These are phyloP conservation scores for Termitomyces sp. DNA, from an alignment of 768 basidiomycete genomes.

Conservation along the genomic window DNA sequence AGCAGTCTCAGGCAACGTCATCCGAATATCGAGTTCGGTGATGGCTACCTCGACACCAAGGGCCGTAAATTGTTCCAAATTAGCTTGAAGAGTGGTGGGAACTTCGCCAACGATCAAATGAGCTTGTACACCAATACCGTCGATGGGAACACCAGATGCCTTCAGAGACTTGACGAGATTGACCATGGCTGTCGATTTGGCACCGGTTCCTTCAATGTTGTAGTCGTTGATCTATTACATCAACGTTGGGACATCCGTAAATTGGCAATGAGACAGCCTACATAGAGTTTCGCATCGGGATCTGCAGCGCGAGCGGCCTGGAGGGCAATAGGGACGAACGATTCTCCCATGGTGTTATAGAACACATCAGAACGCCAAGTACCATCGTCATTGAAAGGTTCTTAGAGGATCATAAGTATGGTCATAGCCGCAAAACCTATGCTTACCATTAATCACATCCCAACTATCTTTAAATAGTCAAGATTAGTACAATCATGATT, in stretches of 20 bases:
- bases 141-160: conserved; percentile 42
- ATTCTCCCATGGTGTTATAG: conserved; percentile 41
- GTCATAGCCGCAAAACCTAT: neutral
- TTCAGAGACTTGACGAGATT: conserved; percentile 46
- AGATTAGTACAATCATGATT: neutral
- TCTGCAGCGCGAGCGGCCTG: conserved; percentile 48
- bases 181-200: conserved; percentile 51
- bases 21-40: conserved; percentile 64
- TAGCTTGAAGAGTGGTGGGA: conserved; percentile 39
- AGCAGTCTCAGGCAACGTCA: conserved; percentile 45
- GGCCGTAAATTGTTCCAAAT: conserved; percentile 47
- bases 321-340: conserved; percentile 48
- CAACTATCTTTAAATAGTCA: conserved; percentile 23
- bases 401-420: conserved; percentile 15
- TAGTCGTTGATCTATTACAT: conserved; percentile 29
- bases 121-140: conserved; percentile 56
- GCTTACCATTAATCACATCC: conserved; percentile 38
- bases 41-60: conserved; percentile 64
- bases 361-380: conserved; percentile 50
- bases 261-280: conserved; percentile 14
- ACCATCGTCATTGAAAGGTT: conserved; percentile 59
- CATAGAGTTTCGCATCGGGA: conserved; percentile 50
- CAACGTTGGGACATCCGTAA: neutral
- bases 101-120: conserved; percentile 58
- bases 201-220: conserved; percentile 37